Conservation (phyloP, 176 grass and related monocot genomes). For the Elymus sibiricus region DNA sequence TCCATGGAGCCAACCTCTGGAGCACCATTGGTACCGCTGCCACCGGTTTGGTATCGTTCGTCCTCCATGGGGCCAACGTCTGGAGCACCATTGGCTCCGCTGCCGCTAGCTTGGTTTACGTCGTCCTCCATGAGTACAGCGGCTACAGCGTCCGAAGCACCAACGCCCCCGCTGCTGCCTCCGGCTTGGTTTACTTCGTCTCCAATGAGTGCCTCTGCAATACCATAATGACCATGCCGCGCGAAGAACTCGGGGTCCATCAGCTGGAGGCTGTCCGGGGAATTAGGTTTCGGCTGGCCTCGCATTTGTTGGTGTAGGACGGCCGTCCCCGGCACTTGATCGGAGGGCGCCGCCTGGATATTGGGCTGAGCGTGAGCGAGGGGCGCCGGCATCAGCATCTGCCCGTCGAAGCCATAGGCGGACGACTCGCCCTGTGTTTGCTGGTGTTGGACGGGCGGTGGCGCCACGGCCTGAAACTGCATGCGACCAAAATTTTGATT, state of each 20-base stretch:
- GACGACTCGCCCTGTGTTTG: not conserved
- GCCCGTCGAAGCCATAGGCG: not conserved
- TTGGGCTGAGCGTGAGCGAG: not conserved
- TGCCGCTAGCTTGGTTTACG: too few species aligned
- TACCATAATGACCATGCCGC: not conserved
- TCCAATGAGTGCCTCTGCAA: not conserved
- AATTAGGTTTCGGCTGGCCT: too few species aligned
- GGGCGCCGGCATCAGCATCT: not conserved
- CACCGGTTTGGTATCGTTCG: not conserved
- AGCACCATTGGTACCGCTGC: too few species aligned
- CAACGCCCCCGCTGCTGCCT: not conserved
- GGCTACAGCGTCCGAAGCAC: too few species aligned
- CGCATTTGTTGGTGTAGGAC: not conserved
- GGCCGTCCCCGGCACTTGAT: not conserved
- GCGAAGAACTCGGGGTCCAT: not conserved
- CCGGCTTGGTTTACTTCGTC: not conserved
- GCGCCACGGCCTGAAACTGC: not conserved
- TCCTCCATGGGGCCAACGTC: not conserved
- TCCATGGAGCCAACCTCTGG: too few species aligned
- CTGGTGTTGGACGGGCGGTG: not conserved
- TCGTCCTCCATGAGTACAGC: too few species aligned
- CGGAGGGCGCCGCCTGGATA: not conserved
- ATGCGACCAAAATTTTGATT: not conserved
- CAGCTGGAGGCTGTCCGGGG: not conserved
- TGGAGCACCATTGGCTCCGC: not conserved